Evolutionary conservation across 2,329 filamentous ascomycete genomes (phyloP).

Genomic region (Claviceps quebecensis): DNA sequence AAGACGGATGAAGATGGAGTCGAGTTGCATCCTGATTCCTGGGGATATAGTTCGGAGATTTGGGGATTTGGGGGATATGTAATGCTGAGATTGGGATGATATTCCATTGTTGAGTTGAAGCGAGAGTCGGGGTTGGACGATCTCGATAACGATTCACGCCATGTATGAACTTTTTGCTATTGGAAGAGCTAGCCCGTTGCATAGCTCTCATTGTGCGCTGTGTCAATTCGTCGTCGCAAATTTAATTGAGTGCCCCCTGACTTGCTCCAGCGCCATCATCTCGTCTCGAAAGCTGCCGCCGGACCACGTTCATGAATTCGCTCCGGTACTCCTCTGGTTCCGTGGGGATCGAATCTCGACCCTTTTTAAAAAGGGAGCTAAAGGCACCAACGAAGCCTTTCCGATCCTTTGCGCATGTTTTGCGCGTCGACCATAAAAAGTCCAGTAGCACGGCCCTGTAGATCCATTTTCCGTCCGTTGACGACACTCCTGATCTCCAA

Average conservation of each 20-base stretch:
- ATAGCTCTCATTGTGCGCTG: too few species aligned
- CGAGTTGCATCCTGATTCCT: too few species aligned
- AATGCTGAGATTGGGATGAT: too few species aligned
- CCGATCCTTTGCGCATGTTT: constrained; percentile 49
- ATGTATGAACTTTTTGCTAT: too few species aligned
- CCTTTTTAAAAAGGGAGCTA: constrained; percentile 48
- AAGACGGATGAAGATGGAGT: too few species aligned
- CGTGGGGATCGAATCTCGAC: constrained; percentile 64
- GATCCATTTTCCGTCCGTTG: constrained; percentile 48
- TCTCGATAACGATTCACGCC: too few species aligned
- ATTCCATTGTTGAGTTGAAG: too few species aligned
- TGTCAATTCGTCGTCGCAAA: too few species aligned
- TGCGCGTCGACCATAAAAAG: constrained; percentile 70
- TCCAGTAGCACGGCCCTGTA: constrained; percentile 57
- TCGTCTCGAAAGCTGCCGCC: constrained; percentile 19
- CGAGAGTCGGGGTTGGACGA: too few species aligned
- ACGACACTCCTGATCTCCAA: constrained; percentile 50
- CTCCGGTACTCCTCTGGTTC: constrained; percentile 52
- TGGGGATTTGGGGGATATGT: too few species aligned
- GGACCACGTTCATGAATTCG: constrained; percentile 35
- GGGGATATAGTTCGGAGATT: too few species aligned
- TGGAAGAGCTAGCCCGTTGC: too few species aligned
- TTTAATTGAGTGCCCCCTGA: background rate
- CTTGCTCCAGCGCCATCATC: background rate
- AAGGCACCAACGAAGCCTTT: constrained; percentile 50